Conservation (phyloP, 2,329 filamentous ascomycete species). For the Cercospora sesami region DNA sequence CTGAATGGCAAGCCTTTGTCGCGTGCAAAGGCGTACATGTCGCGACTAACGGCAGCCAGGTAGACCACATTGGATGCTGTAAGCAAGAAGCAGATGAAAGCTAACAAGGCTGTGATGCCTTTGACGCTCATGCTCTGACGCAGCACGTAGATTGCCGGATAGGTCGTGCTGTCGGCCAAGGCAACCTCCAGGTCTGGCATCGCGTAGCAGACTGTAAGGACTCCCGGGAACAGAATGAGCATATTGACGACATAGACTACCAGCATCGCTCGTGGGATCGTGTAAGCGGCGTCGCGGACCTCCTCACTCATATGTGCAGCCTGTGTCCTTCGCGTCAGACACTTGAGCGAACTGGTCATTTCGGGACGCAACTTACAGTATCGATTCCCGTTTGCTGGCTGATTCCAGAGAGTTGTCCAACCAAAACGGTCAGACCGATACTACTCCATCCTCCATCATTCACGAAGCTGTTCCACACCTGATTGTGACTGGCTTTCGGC, state of each 20-base stretch:
- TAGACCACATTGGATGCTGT: constrained; percentile 21
- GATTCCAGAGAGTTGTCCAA: constrained; percentile 35
- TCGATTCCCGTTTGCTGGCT: constrained; percentile 28
- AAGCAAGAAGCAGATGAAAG: constrained; percentile 19
- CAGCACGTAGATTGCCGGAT: constrained; percentile 42
- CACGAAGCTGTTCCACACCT: constrained; percentile 37
- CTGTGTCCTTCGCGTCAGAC: not conserved
- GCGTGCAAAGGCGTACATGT: constrained; percentile 39
- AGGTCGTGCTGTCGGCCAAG: constrained; percentile 35
- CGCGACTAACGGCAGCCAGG: constrained; percentile 25
- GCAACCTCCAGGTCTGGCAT: constrained; percentile 21
- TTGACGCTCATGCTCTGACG: constrained; percentile 21
- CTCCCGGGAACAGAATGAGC: constrained; percentile 45
- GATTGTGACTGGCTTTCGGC: constrained; percentile 21
- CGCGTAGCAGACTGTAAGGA: constrained; percentile 44
- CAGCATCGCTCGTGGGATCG: constrained; percentile 33
- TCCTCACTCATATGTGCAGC: constrained; percentile 34
- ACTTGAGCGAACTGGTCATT: not conserved
- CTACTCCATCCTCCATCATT: constrained; percentile 43
- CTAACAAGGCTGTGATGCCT: constrained; percentile 24
- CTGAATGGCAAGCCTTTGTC: constrained; percentile 42
- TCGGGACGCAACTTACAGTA: constrained; percentile 3
- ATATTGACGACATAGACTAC: constrained; percentile 48
- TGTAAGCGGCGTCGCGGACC: constrained; percentile 29
- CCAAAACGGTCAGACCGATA: constrained; percentile 33